These are phyloP conservation scores for Globisporangium acanthophoron DNA, from an alignment of 352 stramenopile genomes.

Conservation along the genomic window DNA sequence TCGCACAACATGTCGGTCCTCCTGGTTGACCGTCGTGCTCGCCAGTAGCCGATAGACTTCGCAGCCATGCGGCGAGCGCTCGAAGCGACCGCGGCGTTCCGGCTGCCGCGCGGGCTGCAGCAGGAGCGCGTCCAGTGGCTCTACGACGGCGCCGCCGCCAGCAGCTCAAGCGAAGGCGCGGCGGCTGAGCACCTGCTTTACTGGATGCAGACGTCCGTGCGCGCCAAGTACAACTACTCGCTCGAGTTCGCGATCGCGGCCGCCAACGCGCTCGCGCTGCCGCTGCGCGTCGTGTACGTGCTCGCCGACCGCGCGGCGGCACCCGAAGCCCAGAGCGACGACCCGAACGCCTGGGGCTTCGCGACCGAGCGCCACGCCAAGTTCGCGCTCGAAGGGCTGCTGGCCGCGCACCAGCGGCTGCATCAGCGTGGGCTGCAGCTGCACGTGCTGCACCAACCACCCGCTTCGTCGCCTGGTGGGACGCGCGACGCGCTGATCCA, in stretches of 20 bases:
- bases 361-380: conserved; percentile 64
- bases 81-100: conserved; percentile 28
- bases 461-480: conserved; percentile 10
- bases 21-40: too few species aligned
- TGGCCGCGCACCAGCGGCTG: conserved; percentile 35
- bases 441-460: conserved; percentile 54
- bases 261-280: conserved; percentile 55
- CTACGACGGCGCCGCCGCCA: conserved; percentile 35
- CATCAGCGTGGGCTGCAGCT: conserved; percentile 44
- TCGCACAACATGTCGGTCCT: background rate
- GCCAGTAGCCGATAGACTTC: background rate
- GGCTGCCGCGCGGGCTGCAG: conserved; percentile 57
- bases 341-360: conserved; percentile 61
- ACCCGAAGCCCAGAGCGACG: conserved; percentile 11
- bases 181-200: conserved; percentile 47
- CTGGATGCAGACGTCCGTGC: conserved; percentile 87
- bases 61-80: conserved; percentile 38
- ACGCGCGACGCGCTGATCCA: conserved; percentile 37
- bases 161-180: background rate
- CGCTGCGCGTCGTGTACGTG: conserved; percentile 73
- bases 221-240: conserved; percentile 77
- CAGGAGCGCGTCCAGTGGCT: conserved; percentile 70
- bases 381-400: conserved; percentile 71
- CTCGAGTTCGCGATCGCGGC: conserved; percentile 72
- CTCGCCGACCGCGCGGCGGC: conserved; percentile 54